A percentile compares a stretch with the other conserved stretches of the same genome.
phyloP scores from a whole-genome alignment of 352 stramenopile genomes.

The Blastocystis sp. region DNA sequence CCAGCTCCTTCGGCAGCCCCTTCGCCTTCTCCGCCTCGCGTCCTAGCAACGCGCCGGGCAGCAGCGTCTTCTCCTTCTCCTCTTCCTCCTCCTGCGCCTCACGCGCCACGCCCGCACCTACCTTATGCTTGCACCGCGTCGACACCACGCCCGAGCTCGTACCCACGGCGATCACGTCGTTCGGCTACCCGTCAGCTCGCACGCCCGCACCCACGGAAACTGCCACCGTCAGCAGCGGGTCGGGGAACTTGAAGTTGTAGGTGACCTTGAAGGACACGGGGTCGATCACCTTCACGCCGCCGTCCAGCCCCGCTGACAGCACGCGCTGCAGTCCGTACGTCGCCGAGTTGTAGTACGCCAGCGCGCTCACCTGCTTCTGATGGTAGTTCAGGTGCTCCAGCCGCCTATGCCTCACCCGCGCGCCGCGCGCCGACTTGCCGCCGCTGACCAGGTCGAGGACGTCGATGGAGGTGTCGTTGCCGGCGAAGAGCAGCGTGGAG shows the following conservation, averaged over 20 bases:
- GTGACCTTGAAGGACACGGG: conserved; percentile 34
- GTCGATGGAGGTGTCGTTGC: conserved; percentile 12
- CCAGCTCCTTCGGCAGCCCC: conserved; percentile 1
- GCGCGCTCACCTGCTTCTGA: conserved; percentile 39
- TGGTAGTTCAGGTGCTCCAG: conserved; percentile 43
- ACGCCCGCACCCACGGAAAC: not conserved
- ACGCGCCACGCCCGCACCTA: not conserved
- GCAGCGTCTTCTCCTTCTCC: conserved; percentile 13
- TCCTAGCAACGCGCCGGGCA: conserved; percentile 7
- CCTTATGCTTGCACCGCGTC: not conserved
- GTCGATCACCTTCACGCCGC: conserved; percentile 43
- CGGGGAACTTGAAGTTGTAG: conserved; percentile 68
- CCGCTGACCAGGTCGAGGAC: conserved; percentile 29
- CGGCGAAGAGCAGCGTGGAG: conserved; percentile 15
- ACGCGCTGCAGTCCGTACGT: not conserved
- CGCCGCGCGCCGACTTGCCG: not conserved
- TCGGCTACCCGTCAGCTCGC: not conserved
- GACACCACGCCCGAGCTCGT: conserved; percentile 43
- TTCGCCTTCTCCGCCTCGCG: not conserved
- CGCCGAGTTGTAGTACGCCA: conserved; percentile 7
- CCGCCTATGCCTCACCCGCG: not conserved
- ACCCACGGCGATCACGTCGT: conserved; percentile 52
- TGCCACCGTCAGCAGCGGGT: conserved; percentile 55
- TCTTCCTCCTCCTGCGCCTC: not conserved
- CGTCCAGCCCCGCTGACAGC: conserved; percentile 48